phyloP scores from a whole-genome alignment of 2,329 filamentous ascomycete genomes.

The Aspergillus tubingensis region DNA sequence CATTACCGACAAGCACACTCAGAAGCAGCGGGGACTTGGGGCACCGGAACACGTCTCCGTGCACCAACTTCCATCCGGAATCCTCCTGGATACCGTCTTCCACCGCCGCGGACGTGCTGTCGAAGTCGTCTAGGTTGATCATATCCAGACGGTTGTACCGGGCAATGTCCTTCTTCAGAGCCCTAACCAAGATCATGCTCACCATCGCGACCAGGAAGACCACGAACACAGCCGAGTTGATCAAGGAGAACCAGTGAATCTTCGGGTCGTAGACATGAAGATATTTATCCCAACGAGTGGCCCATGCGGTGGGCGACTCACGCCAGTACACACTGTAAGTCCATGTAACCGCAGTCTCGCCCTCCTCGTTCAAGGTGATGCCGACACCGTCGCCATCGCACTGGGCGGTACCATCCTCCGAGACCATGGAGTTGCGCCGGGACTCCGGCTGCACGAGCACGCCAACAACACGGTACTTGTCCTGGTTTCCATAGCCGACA shows the following conservation, averaged over 20 bases:
- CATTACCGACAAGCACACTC: slow-evolving; percentile 86
- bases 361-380: slow-evolving; percentile 66
- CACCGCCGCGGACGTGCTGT: slow-evolving; percentile 69
- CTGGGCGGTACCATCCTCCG: slow-evolving; percentile 57
- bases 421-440: slow-evolving; percentile 56
- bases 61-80: slow-evolving; percentile 97
- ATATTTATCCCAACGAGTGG: slow-evolving; percentile 98
- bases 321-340: slow-evolving; percentile 94
- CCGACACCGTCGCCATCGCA: slow-evolving; percentile 62
- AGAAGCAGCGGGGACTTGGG: slow-evolving; percentile 81
- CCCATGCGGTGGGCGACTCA: slow-evolving; percentile 82
- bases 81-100: slow-evolving; percentile 97
- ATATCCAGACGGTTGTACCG: slow-evolving; percentile 93
- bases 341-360: slow-evolving; percentile 71
- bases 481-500: slow-evolving; percentile 56
- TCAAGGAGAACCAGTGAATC: slow-evolving; percentile 98
- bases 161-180: slow-evolving; percentile 91
- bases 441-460: slow-evolving; percentile 85
- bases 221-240: slow-evolving; percentile 94
- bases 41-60: slow-evolving; percentile 93
- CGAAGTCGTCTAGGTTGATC: slow-evolving; percentile 85
- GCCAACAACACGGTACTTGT: slow-evolving; percentile 84
- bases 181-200: slow-evolving; percentile 84
- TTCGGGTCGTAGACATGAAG: slow-evolving; percentile 95
- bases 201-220: slow-evolving; percentile 89